Percentiles rank a stretch among this genome's conserved stretches.
These are phyloP conservation scores for Tremellales sp. DNA, from an alignment of 1,284 basidiomycete genomes.

Conservation along the genomic window DNA sequence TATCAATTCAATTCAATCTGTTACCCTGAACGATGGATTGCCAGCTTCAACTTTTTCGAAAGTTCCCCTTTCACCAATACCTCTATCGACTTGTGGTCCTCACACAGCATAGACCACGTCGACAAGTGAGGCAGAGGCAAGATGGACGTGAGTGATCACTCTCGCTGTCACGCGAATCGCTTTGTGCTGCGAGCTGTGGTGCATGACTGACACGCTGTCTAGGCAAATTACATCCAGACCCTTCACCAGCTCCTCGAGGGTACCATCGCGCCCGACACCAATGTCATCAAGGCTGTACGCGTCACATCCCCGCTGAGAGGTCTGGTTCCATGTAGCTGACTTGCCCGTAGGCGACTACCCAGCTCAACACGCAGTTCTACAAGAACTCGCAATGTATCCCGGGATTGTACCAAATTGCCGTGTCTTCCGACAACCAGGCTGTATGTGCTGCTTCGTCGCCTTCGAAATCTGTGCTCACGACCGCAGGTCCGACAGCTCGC, in stretches of 20 bases:
- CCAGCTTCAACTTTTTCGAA: too few species aligned
- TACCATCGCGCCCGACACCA: conserved; percentile 80
- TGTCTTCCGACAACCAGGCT: conserved; percentile 68
- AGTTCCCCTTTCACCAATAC: too few species aligned
- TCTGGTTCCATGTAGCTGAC: conserved; percentile 1
- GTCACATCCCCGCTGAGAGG: conserved; percentile 1
- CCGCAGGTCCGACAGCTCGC: conserved; percentile 91
- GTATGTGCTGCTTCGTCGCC: conserved; percentile 36
- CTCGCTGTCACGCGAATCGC: too few species aligned
- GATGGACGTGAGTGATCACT: conserved; percentile 21
- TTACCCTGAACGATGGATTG: too few species aligned
- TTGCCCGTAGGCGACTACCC: conserved; percentile 72
- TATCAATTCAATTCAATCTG: too few species aligned
- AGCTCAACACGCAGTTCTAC: conserved; percentile 87
- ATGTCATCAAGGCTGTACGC: conserved; percentile 77
- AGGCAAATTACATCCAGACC: conserved; percentile 54
- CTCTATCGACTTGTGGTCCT: too few species aligned
- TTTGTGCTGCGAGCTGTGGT: not conserved
- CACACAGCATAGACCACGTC: too few species aligned
- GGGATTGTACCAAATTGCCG: conserved; percentile 82
- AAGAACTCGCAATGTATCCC: conserved; percentile 86
- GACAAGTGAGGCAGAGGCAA: too few species aligned
- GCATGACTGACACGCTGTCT: not conserved
- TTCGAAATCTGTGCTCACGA: conserved; percentile 3
- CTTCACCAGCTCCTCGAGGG: conserved; percentile 80